A percentile compares a stretch with the other conserved stretches of the same genome.
Conservation (phyloP, 495 filamentous ascomycete genomes). For the Aspergillus wentii region DNA sequence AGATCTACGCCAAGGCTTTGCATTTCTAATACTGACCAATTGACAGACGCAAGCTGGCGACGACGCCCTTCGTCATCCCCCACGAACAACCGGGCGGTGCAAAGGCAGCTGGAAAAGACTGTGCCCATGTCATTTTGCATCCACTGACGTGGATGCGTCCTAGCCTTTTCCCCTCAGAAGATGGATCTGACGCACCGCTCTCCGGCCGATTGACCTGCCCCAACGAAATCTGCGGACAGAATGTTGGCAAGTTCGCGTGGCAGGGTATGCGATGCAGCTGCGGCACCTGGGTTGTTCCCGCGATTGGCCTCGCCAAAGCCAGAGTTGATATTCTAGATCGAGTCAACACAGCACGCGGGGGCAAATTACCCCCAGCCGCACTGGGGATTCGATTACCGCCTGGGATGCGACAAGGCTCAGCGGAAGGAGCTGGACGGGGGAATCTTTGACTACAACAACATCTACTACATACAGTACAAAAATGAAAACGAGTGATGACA, state of each 20-base stretch:
- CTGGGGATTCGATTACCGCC: slow-evolving; percentile 39
- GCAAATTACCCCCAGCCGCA: slow-evolving; percentile 16
- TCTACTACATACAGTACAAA: background rate
- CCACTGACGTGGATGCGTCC: slow-evolving; percentile 91
- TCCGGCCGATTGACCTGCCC: slow-evolving; percentile 83
- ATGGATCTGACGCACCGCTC: slow-evolving; percentile 64
- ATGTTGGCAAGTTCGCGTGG: slow-evolving; percentile 92
- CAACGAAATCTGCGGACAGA: slow-evolving; percentile 64
- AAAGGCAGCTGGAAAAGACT: slow-evolving; percentile 33
- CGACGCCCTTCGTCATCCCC: slow-evolving; percentile 53
- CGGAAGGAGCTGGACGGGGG: slow-evolving; percentile 22
- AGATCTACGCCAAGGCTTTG: too few relatives aligned
- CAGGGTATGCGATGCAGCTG: slow-evolving; percentile 92
- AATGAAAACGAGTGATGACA: slow-evolving; percentile 4
- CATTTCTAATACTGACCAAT: too few relatives aligned
- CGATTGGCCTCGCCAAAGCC: slow-evolving; percentile 75
- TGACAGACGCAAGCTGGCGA: slow-evolving; percentile 61
- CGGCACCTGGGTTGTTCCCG: slow-evolving; percentile 85
- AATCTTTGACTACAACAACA: slow-evolving; percentile 20
- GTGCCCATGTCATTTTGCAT: slow-evolving; percentile 84
- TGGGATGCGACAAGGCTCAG: slow-evolving; percentile 27
- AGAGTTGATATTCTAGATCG: slow-evolving; percentile 61
- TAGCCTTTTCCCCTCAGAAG: slow-evolving; percentile 55
- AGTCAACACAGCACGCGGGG: slow-evolving; percentile 15
- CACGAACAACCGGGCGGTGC: slow-evolving; percentile 36